These are phyloP conservation scores for Plasmodium ovale DNA, from an alignment of 169 alveolate genomes.

Conservation along the genomic window DNA sequence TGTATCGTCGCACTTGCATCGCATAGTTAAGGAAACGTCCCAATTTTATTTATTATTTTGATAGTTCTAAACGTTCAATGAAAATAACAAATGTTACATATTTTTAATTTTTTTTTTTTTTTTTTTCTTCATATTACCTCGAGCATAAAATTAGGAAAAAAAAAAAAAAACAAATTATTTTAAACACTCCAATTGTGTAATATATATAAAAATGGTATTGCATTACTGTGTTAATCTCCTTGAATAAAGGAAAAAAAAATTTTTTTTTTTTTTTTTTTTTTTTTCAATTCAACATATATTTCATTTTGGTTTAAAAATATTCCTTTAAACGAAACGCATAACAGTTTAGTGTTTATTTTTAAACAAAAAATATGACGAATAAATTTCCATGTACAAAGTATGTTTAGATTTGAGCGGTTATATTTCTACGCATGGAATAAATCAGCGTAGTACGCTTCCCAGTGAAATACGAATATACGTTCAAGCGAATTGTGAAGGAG, in stretches of 20 bases:
- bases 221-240: too few relatives aligned
- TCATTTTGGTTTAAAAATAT: background rate
- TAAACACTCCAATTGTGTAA: background rate
- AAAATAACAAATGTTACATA: background rate
- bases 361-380: background rate
- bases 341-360: background rate
- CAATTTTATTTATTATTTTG: conserved; percentile 14
- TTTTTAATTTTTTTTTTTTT: background rate
- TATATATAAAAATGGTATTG: too few relatives aligned
- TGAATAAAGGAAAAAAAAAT: background rate
- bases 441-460: background rate
- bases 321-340: background rate
- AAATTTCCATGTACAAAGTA: background rate
- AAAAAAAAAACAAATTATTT: background rate
- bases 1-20: conserved; percentile 74
- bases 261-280: background rate
- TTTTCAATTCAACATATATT: too few relatives aligned
- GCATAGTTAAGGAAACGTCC: conserved; percentile 49
- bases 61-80: background rate
- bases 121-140: background rate
- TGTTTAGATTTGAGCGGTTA: background rate
- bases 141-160: background rate
- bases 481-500: too few relatives aligned
- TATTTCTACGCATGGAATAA: background rate
- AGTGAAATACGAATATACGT: too few relatives aligned